phyloP scores from a whole-genome alignment of 1,139 yeast species.

The Magnusiomyces fungicola region DNA sequence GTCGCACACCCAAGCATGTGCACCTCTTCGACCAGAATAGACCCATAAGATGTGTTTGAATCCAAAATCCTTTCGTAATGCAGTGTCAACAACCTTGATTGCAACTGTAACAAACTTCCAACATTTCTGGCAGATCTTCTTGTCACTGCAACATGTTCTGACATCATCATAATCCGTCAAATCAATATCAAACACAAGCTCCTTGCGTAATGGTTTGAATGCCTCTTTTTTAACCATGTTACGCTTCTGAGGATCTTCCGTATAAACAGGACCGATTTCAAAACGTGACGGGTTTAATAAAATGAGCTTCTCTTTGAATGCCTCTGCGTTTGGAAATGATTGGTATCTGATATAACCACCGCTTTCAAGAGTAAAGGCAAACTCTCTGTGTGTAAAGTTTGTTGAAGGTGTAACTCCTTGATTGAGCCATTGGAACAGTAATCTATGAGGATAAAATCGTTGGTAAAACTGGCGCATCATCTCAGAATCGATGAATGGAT shows the following conservation, averaged over 20 bases:
- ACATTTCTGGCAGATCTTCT: conserved; percentile 79
- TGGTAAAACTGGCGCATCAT: conserved; percentile 48
- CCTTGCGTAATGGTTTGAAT: conserved; percentile 76
- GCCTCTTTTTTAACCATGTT: conserved; percentile 72
- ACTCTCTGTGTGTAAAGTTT: conserved; percentile 77
- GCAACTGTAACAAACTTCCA: conserved; percentile 95
- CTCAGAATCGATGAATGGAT: not conserved
- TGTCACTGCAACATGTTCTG: conserved; percentile 88
- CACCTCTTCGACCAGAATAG: conserved; percentile 98
- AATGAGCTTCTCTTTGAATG: conserved; percentile 68
- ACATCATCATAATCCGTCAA: conserved; percentile 92
- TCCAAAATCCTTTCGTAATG: conserved; percentile 83
- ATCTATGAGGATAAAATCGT: conserved; percentile 52
- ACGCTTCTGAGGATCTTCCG: conserved; percentile 78
- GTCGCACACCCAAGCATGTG: conserved; percentile 98
- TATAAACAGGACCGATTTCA: conserved; percentile 90
- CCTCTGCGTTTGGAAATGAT: conserved; percentile 59
- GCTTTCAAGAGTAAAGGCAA: conserved; percentile 81
- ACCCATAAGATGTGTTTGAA: conserved; percentile 87
- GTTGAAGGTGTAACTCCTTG: conserved; percentile 65
- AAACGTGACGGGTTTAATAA: conserved; percentile 80
- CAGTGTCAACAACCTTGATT: conserved; percentile 60
- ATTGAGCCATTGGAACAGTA: conserved; percentile 79
- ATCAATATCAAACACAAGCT: conserved; percentile 93
- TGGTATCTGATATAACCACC: conserved; percentile 81